A percentile compares a stretch with the other conserved stretches of the same genome.
These are phyloP conservation scores for Boletus speciosus DNA, from an alignment of 768 basidiomycete species.

Conservation along the genomic window DNA sequence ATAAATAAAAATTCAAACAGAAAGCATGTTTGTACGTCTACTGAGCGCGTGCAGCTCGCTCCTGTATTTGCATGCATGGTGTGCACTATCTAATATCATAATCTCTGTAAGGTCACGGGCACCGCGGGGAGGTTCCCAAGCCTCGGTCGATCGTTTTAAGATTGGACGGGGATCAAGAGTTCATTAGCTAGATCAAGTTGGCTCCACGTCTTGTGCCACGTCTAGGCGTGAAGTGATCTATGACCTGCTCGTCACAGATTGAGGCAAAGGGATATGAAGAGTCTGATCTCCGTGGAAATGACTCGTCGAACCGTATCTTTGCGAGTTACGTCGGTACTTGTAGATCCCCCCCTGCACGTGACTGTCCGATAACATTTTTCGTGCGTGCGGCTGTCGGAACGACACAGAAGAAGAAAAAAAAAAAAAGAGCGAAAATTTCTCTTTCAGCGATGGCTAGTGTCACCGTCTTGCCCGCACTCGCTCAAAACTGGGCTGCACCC, in stretches of 20 bases:
- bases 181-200: background rate
- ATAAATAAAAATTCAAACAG: background rate
- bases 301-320: background rate
- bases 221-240: background rate
- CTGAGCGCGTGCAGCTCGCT: background rate
- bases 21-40: too few species aligned
- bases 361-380: conserved; percentile 7
- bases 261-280: background rate
- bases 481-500: conserved; percentile 21
- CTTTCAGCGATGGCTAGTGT: conserved; percentile 21
- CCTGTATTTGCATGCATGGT: background rate
- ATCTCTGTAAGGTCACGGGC: background rate
- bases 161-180: background rate
- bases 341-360: conserved; percentile 9
- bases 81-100: background rate
- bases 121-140: conserved; percentile 5
- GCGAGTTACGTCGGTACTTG: too few species aligned
- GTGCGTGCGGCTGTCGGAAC: background rate
- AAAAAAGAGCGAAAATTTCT: background rate
- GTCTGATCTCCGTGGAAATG: conserved; percentile 15
- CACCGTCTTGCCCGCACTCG: conserved; percentile 26
- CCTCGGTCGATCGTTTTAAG: background rate
- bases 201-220: background rate
- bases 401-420: background rate
- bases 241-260: background rate